Base-by-base conservation (phyloP, 2,329 filamentous ascomycete genomes). In the Pseudocercospora vitis region DNA sequence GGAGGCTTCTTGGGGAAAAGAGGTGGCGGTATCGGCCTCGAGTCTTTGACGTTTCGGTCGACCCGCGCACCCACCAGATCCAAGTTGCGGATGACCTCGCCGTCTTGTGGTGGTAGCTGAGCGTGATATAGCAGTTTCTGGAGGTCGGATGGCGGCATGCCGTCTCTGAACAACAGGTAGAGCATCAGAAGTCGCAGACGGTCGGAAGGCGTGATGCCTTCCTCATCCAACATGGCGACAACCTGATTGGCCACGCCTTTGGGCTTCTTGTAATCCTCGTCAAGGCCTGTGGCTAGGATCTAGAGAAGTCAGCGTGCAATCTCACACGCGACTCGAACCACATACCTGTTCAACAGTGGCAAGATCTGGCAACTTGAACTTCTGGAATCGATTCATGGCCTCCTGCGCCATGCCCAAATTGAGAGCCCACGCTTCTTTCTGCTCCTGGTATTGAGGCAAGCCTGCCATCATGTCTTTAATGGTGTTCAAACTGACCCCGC, bases 401-500 rank as follows among this genome's bases (percentile, higher is more conserved):
- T 96, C 91, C 69, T 96, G 88, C 1, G 94, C 94, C 92, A 99
- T 97, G 62, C 86, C 92, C 35, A 99, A 78, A 72, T 99, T 94
- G 50, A 99, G 76, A 0, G 91, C 94, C 71, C 97, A 99, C 1
- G 89, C 86, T 68, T 95, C 90, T 71, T 97, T 96, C 79, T 94
- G 89, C 71, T 95, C 88, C 66, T 95, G 89, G 67, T 96, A 99
- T 67, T 97, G 89, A 9, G 91, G 91, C 55, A 99, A 75, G 7
- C 91, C 92, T 11, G 90, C 94, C 74, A 99, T 77, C 94, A 99
- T 99, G 72, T 96, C 91, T 67, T 94, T 90, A 72, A 99, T 96
- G 21, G 89, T 87, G 72, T 91, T 95, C 51, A 99, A 77, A 68
- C 83, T 95, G 3, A 56, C 53, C 33, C 86, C 86, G 14, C 24